A percentile compares a stretch with the other conserved stretches of the same genome.
Conservation (phyloP, 2,329 filamentous ascomycete genomes). For the Colletotrichum zoysiae region DNA sequence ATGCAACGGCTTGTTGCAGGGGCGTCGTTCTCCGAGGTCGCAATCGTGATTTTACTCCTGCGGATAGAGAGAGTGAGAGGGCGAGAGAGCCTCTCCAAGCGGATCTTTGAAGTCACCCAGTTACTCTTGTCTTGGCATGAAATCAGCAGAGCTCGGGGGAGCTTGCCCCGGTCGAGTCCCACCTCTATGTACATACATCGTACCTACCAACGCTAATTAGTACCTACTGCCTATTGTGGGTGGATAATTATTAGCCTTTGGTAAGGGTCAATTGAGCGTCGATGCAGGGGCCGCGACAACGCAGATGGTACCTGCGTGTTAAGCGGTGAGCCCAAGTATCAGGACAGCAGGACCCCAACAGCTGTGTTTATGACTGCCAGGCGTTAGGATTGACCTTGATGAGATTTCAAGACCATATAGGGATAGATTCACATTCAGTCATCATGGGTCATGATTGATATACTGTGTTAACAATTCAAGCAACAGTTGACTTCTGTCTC, state of each 20-base stretch:
- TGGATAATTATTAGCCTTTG: constrained; percentile 1
- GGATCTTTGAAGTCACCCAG: constrained; percentile 13
- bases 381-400: neutral
- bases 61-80: neutral
- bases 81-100: constrained; percentile 1
- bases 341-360: neutral
- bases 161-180: constrained; percentile 33
- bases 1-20: neutral
- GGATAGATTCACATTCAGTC: neutral
- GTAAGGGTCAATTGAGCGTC: neutral
- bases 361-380: neutral
- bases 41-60: neutral
- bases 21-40: constrained; percentile 1
- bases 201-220: neutral
- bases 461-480: constrained; percentile 27
- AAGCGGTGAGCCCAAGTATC: neutral
- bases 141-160: constrained; percentile 39
- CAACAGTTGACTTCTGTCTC: constrained; percentile 22
- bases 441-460: neutral
- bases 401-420: neutral
- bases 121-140: constrained; percentile 33
- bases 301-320: constrained; percentile 18
- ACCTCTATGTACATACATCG: neutral
- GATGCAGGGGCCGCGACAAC: constrained; percentile 18
- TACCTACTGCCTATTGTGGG: neutral